Conservation (phyloP, 1,139 yeast species). For the Pneumocystis carinii region DNA sequence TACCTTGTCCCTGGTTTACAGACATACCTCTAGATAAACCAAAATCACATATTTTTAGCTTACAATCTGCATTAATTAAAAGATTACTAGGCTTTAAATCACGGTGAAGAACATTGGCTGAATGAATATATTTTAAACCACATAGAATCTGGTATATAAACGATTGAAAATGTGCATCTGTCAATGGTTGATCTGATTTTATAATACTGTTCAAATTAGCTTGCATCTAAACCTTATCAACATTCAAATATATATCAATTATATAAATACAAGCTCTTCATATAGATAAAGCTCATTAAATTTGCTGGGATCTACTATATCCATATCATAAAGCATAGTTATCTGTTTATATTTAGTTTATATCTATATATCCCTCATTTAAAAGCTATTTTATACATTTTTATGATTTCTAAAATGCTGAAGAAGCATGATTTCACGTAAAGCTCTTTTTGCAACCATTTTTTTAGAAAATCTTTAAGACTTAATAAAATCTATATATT, state of each 20-base stretch:
- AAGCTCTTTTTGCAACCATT: constrained; percentile 74
- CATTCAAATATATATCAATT: neutral
- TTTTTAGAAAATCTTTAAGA: constrained; percentile 47
- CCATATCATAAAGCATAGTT: constrained; percentile 85
- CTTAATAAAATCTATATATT: neutral
- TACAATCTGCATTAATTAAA: constrained; percentile 90
- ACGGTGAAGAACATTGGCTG: constrained; percentile 88
- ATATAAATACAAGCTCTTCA: constrained; percentile 29
- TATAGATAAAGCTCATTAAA: constrained; percentile 85
- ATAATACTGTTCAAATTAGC: constrained; percentile 97
- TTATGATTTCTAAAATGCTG: constrained; percentile 87
- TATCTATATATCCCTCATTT: neutral
- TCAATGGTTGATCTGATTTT: constrained; percentile 79
- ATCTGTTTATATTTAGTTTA: constrained; percentile 27
- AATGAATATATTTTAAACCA: constrained; percentile 85
- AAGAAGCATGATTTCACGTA: constrained; percentile 72
- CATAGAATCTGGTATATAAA: constrained; percentile 84
- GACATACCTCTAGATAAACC: constrained; percentile 94
- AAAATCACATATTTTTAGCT: constrained; percentile 87
- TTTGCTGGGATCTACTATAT: constrained; percentile 67
- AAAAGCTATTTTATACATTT: constrained; percentile 27
- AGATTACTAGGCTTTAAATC: constrained; percentile 90
- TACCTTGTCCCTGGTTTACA: constrained; percentile 67
- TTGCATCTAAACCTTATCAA: constrained; percentile 67
- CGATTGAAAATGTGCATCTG: constrained; percentile 89